phyloP scores from a whole-genome alignment of 495 filamentous ascomycete species.

The Annulohypoxylon bovei region DNA sequence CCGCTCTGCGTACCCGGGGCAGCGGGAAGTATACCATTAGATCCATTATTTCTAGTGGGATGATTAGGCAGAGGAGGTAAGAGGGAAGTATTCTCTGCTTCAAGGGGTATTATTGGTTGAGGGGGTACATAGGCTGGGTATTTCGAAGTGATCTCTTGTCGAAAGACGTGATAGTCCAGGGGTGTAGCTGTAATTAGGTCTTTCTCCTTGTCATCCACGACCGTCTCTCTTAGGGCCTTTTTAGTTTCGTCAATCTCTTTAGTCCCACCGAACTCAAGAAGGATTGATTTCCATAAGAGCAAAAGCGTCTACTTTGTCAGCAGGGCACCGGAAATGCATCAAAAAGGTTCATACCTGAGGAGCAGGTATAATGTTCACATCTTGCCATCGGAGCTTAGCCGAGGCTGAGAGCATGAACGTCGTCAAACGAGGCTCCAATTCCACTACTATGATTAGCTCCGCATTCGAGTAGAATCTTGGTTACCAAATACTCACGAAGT shows the following conservation, averaged over 20 bases:
- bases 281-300: conserved; percentile 88
- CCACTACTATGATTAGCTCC: conserved; percentile 53
- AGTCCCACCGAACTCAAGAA: conserved; percentile 84
- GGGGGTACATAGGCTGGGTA: conserved; percentile 97
- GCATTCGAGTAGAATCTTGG: conserved; percentile 10
- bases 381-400: conserved; percentile 87
- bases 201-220: conserved; percentile 59
- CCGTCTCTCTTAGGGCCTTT: conserved; percentile 63
- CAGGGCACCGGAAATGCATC: neutral
- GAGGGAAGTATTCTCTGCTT: conserved; percentile 89
- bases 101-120: conserved; percentile 81
- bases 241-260: conserved; percentile 78
- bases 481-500: conserved; percentile 50
- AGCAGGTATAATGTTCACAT: conserved; percentile 60
- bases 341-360: conserved; percentile 32
- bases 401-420: conserved; percentile 78
- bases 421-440: conserved; percentile 73
- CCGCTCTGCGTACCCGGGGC: conserved; percentile 61
- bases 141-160: conserved; percentile 98
- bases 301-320: conserved; percentile 63
- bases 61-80: conserved; percentile 85
- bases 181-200: conserved; percentile 87
- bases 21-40: conserved; percentile 58
- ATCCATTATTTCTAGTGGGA: conserved; percentile 60
- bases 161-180: conserved; percentile 93